These are phyloP conservation scores for Cenococcum geophilum DNA, from an alignment of 495 filamentous ascomycete genomes.

Conservation along the genomic window DNA sequence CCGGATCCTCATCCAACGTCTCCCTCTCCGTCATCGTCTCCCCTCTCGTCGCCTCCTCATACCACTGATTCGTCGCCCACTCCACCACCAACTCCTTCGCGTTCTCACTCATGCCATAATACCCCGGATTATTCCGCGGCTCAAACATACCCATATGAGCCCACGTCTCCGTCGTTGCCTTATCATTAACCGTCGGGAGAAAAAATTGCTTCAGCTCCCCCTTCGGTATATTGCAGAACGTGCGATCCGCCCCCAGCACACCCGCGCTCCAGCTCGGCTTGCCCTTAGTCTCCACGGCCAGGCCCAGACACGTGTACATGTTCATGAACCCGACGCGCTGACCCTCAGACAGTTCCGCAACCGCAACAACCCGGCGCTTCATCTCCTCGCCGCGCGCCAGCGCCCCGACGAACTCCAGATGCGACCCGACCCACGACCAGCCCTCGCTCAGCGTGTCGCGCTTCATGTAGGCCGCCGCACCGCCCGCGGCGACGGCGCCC, in stretches of 20 bases:
- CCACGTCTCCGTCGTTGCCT: slow-evolving; percentile 65
- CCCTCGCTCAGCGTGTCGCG: slow-evolving; percentile 67
- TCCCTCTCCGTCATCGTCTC: slow-evolving; percentile 6
- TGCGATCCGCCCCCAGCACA: slow-evolving; percentile 57
- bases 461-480: slow-evolving; percentile 76
- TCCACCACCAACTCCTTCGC: slow-evolving; percentile 57
- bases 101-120: slow-evolving; percentile 57
- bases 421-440: slow-evolving; percentile 74
- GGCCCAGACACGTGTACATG: slow-evolving; percentile 77
- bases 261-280: slow-evolving; percentile 39
- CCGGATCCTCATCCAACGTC: slow-evolving; percentile 20
- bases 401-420: slow-evolving; percentile 93
- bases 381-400: slow-evolving; percentile 73
- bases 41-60: slow-evolving; percentile 25
- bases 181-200: slow-evolving; percentile 67
- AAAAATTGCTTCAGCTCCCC: slow-evolving; percentile 46
- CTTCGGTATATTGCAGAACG: slow-evolving; percentile 77
- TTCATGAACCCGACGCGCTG: slow-evolving; percentile 65
- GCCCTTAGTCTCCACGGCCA: slow-evolving; percentile 44
- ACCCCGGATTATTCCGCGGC: slow-evolving; percentile 72
- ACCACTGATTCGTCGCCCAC: slow-evolving; percentile 46
- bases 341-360: slow-evolving; percentile 52
- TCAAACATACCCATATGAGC: slow-evolving; percentile 90
- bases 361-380: slow-evolving; percentile 53
- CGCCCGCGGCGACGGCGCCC: slow-evolving; percentile 74